Evolutionary conservation across 1,284 basidiomycete species (phyloP).

Genomic region (Termitomyces sp.): DNA sequence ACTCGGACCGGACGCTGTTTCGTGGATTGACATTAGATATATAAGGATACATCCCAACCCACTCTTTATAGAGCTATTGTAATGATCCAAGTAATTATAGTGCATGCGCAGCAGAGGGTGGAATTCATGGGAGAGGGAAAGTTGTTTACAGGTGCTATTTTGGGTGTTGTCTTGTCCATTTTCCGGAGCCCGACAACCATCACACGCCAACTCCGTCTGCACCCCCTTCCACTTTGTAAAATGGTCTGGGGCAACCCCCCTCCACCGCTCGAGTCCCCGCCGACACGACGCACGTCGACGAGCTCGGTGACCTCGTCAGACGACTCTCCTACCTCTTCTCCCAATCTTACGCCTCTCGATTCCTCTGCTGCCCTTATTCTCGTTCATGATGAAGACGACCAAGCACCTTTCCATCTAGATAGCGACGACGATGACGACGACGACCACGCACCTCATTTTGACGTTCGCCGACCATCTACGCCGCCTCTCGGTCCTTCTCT

Average conservation of each 20-base stretch:
- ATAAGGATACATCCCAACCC: background rate
- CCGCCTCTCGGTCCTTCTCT: constrained; percentile 51
- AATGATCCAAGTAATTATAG: background rate
- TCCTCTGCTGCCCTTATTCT: constrained; percentile 53
- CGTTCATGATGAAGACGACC: constrained; percentile 45
- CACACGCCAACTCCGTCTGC: background rate
- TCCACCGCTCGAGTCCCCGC: constrained; percentile 13
- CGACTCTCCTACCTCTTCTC: constrained; percentile 16
- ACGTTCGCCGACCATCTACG: constrained; percentile 39
- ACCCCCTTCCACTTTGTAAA: background rate
- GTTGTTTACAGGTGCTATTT: background rate
- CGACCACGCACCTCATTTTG: constrained; percentile 35
- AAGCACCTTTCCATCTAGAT: constrained; percentile 42
- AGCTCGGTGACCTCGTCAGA: constrained; percentile 17
- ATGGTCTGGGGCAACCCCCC: constrained; percentile 19
- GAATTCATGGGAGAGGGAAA: background rate
- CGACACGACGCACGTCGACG: constrained; percentile 12
- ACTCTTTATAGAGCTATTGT: background rate
- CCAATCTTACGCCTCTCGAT: constrained; percentile 15
- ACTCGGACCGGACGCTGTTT: too few species aligned
- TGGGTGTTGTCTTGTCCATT: background rate
- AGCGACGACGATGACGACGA: constrained; percentile 45
- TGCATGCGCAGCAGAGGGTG: background rate
- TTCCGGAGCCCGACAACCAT: background rate
- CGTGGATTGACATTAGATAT: too few species aligned